Evolutionary conservation across 495 filamentous ascomycete genomes (phyloP), one percentile per base, ranked within the genome.

Genomic region (Parmelia sp.): DNA sequence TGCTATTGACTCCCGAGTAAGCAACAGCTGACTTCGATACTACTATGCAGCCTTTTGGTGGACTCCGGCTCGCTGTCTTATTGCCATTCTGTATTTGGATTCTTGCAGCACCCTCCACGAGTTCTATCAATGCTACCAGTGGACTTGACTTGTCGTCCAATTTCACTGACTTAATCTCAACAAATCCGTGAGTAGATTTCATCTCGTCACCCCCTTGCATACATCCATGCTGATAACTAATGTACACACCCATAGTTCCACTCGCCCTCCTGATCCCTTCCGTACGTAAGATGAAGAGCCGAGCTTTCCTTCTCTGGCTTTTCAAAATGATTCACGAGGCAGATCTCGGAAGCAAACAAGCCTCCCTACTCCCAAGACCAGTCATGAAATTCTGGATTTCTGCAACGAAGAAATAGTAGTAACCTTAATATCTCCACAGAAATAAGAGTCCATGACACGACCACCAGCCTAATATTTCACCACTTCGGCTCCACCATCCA

Each of bases 401-500:
- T 14, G 25, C 37, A 31, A 11, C 10, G 23, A 59, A 59, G 37
- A 44, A 25, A 12, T 14, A 29, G 14, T 44, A 14, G 25, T 59
- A 7, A 39, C 14, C 10, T 7, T n/a, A 7, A 2, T 29, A 19
- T 23, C 6, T 36, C 3, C n/a, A n/a, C 5, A 63, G 36, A 40
- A 36, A n/a, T 44, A 11, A 27, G 53, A 2, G 25, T 56, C 58
- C 45, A 21, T 53, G 17, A 40, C 9, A 63, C 61, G 17, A 2
- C 9, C 11, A 63, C 61, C 7, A 33, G 51, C 27, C 27, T 63
- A 15, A 63, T 63, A 15, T 33, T 63, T 37, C 23, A 47, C 37
- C 2, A 42, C 7, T 63, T 42, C 19, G 36, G 61, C 31, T n/a
- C 27, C 7, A n/a, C n/a, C 39, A 10, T 63, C 36, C 4, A 17